Evolutionary conservation across 768 basidiomycete genomes (phyloP), one percentile per base, ranked within the genome.

Genomic region (Tremella fuciformis): DNA sequence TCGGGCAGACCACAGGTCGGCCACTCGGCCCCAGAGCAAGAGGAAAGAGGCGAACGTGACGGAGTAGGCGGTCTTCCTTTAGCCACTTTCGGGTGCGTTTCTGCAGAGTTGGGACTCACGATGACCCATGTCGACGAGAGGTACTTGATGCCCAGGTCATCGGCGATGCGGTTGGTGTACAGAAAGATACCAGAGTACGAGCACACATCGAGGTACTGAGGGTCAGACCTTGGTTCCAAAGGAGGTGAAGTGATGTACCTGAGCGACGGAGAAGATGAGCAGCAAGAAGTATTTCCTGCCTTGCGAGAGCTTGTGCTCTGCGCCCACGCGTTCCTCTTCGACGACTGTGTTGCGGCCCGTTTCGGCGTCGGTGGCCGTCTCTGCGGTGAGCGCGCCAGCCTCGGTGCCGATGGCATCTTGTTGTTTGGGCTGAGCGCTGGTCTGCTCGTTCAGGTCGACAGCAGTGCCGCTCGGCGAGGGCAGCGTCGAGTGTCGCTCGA

Each of bases 1-100:
- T 49, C 59, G 58, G 48, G 73, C 60, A 9, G 71, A 69, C 52
- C 65, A 75, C 16, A 73, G 62, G 46, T 74, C 73, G 16, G 70
- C 61, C 3, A 74, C 60, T 37, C 73, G 55, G 0, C 73, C 73
- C 59, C 59, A 70, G 59, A 72, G 64, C 2, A 74, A 65, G 13
- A 74, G 58, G 50, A 70, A 66, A 1, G 66, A 44, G 9, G 66
- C 63, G 44, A 74, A 74, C 0, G 73, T 66, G 8, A 66, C 66
- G n/a, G 58, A 40, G 55, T 65, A 71, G 2, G 68, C 53, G 38
- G 60, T 73, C 67, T 66, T 38, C 6, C 3, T 13, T 49, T 15
- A 34, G 52, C 13, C 7, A 25, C n/a, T 13, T 51, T 26, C 18
- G 19, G 13, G 4, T 39, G 18, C 6, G 15, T 15, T 38, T 8